Conservation (phyloP, 768 basidiomycete genomes). For the Lactarius deliciosus region DNA sequence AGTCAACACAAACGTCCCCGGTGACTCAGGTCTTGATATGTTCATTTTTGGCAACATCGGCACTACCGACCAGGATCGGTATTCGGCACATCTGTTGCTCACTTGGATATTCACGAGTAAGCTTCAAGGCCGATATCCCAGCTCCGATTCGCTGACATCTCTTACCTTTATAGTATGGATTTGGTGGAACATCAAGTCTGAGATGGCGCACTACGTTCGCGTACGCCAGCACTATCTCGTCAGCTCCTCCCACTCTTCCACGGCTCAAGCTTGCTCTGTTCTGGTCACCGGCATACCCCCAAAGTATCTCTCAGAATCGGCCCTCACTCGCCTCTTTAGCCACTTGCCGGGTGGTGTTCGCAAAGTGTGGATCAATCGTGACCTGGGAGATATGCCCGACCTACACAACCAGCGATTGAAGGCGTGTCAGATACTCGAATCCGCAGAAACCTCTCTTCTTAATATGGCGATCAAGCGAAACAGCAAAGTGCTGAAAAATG, state of each 20-base stretch:
- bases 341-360: conserved; percentile 88
- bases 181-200: conserved; percentile 73
- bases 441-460: conserved; percentile 77
- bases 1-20: conserved; percentile 47
- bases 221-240: conserved; percentile 84
- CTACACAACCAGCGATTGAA: conserved; percentile 72
- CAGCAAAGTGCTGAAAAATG: conserved; percentile 51
- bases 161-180: conserved; percentile 65
- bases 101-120: conserved; percentile 77
- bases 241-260: conserved; percentile 64
- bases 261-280: conserved; percentile 86
- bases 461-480: conserved; percentile 74
- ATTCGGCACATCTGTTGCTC: conserved; percentile 75
- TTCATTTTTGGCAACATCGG: conserved; percentile 84
- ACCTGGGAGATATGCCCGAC: conserved; percentile 85
- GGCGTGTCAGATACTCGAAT: conserved; percentile 79
- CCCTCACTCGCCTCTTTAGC: conserved; percentile 68
- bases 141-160: neutral
- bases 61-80: conserved; percentile 50
- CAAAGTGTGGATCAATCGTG: conserved; percentile 88
- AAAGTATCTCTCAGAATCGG: conserved; percentile 69
- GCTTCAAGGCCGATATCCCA: conserved; percentile 31
- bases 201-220: conserved; percentile 78
- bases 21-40: conserved; percentile 56
- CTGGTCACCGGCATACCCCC: conserved; percentile 87